Base-by-base conservation (phyloP, 129 eudicot species). In the Cynara cardunculus region DNA sequence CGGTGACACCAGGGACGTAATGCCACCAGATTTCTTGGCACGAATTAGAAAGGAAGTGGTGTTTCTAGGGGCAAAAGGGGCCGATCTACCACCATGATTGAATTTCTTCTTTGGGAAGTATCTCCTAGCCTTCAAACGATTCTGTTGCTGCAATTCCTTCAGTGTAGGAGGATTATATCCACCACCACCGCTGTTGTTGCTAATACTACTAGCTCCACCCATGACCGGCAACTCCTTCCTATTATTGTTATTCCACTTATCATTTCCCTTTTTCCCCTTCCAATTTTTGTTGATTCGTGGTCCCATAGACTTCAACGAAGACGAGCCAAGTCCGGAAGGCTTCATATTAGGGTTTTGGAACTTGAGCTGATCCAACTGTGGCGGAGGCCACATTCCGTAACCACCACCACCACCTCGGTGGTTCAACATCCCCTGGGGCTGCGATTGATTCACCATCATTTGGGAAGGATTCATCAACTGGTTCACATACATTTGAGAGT, bases 1-100 rank as follows among this genome's bases (percentile, higher is more conserved):
- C 0, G 98, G 98, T 4, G 98, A 94, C 30, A 94, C 98, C 14
- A 94, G 19, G 0, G 92, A 86, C 0, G 97, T 90, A 49, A 91
- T 94, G 18, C 98, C 98, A 34, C 98, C 98, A 1, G 93, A 78
- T 82, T 94, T 94, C 85, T 94, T 94, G 1, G 98, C 96, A 1
- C 98, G 80, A 16, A 94, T 94, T 31, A 94, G 35, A 72, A 87
- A 94, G 46, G 97, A 94, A 0, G 97, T 85, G 1, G 98, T 94
- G 78, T 94, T 94, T 41, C 98, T 84, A 6, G 98, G 98, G 0
- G 98, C 98, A 77, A 66, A 92, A 25, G 97, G 96, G 7, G 92
- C 94, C 0, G 87, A 87, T 61, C 97, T 68, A 35, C 83, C 84
- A 39, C 86, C 85, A 7, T 81, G 41, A 77, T 87, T 87, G 49